Evolutionary conservation across 2,329 filamentous ascomycete genomes (phyloP), one percentile per base, ranked within the genome.

Genomic region (Paraphaeosphaeria sporulosa): DNA sequence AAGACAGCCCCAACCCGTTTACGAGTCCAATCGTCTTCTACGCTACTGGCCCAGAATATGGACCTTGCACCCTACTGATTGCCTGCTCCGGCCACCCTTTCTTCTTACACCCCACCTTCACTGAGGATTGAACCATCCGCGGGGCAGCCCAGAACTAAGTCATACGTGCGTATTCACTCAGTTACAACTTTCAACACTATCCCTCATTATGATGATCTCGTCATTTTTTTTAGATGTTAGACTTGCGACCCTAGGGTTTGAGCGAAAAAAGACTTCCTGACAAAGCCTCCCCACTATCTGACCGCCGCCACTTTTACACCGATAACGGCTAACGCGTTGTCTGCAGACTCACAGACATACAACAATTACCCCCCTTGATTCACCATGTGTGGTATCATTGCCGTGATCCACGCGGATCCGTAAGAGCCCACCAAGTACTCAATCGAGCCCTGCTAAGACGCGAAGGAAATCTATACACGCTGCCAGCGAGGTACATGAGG

Each of bases 301-400:
- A 44, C 59, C 60, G 51, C 66, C 61, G 62, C 58, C 57, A 63
- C 61, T 60, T 59, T 53, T 49, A 49, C 46, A 55, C 55, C 42
- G 53, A 60, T 51, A 64, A 60, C 60, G 53, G 65, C 71, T 74
- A 66, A 75, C 66, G 50, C 52, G 55, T 54, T 57, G 58, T 42
- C 34, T 51, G 42, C 48, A 74, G 69, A 67, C 38, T 42, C 49
- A 53, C 38, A 51, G 19, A 43, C 40, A 32, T 42, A 48, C 27
- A 21, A 30, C 51, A 36, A 42, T 49, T 17, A 30, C 27, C n/a
- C 50, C 50, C 42, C 49, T 50, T 55, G 55, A 54, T 54, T 60
- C 74, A 80, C 63, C 36, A 84, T 84, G 82, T 84, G 82, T 66
- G 82, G 82, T 53, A 84, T 84, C 65, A 80, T 83, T 65, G 82